Evolutionary conservation across 177 flowering plant species (phyloP), one percentile per base, ranked within the genome.

Genomic region (Vitis hybrid): DNA sequence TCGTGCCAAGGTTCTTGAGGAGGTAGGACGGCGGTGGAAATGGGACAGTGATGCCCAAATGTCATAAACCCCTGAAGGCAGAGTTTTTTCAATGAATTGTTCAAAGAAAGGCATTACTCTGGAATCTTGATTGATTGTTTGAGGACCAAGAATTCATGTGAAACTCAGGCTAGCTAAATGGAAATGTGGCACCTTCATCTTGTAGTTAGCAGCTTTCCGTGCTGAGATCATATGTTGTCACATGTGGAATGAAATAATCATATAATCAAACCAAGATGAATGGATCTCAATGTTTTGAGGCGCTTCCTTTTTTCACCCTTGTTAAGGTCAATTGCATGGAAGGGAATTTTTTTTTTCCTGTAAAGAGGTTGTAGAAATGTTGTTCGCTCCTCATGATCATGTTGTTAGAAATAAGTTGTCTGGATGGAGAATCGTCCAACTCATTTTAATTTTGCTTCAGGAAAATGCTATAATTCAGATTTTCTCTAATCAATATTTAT

Each of bases 1-100:
- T 14, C 89, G 97, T 52, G 88, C 93, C 0, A 88, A 91, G 79
- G 87, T 91, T 74, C 90, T 94, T 14, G 89, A 86, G 78, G 92
- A 86, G 74, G 97, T 88, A 15, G 81, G 86, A 15, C 84, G 86
- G 49, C 85, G 97, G 71, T 94, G 98, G 97, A 91, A 72, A 75
- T 92, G 97, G 93, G 83, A 73, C 32, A 70, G 73, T 21, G 8
- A 65, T n/a, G 70, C 66, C 3, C 75, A 70, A 67, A 35, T 49
- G 11, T 55, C 18, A 12, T 32, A 18, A 32, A 13, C 62, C 46
- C 30, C 35, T 35, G 52, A 19, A n/a, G 46, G 19, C 52, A 27
- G 52, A 55, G 55, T 13, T 49, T 30, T 58, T 66, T 56, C 18
- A 19, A 27, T 15, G 50, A 62, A 48, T 60, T 50, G 46, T 11